Conservation (phyloP, 768 basidiomycete species). For the Amanita thiersii region DNA sequence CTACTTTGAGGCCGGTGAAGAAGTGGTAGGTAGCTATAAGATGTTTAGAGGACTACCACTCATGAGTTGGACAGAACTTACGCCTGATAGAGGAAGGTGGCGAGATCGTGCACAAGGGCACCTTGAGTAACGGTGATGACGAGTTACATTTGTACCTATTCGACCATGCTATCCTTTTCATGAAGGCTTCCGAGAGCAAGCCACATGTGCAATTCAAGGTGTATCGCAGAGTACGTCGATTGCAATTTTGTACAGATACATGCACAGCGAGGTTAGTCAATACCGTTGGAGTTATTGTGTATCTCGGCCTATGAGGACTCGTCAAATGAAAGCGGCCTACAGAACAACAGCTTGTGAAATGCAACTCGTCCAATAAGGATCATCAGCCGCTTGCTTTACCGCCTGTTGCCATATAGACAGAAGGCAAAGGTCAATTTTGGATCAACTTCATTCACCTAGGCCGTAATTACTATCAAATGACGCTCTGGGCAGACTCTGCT, state of each 20-base stretch:
- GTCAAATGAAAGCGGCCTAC: constrained; percentile 20
- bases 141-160: constrained; percentile 93
- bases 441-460: constrained; percentile 94
- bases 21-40: constrained; percentile 53
- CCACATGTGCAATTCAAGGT: constrained; percentile 91
- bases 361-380: constrained; percentile 32
- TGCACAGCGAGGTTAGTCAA: no score
- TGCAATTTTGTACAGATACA: no score
- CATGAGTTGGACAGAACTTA: constrained; percentile 57
- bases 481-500: constrained; percentile 84
- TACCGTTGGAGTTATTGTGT: constrained; percentile 87
- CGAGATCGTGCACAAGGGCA: constrained; percentile 87
- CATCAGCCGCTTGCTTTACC: constrained; percentile 30
- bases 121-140: constrained; percentile 83
- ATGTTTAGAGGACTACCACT: not conserved
- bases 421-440: constrained; percentile 78
- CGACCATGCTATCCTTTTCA: constrained; percentile 94
- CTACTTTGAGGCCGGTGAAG: constrained; percentile 81
- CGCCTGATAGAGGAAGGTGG: constrained; percentile 81
- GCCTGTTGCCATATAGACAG: constrained; percentile 44
- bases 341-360: constrained; percentile 38
- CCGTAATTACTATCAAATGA: constrained; percentile 84
- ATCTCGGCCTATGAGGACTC: constrained; percentile 73
- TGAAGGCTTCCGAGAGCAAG: constrained; percentile 74
- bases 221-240: constrained; percentile 83